phyloP scores from a whole-genome alignment of 495 filamentous ascomycete species.

The Tuber brumale region DNA sequence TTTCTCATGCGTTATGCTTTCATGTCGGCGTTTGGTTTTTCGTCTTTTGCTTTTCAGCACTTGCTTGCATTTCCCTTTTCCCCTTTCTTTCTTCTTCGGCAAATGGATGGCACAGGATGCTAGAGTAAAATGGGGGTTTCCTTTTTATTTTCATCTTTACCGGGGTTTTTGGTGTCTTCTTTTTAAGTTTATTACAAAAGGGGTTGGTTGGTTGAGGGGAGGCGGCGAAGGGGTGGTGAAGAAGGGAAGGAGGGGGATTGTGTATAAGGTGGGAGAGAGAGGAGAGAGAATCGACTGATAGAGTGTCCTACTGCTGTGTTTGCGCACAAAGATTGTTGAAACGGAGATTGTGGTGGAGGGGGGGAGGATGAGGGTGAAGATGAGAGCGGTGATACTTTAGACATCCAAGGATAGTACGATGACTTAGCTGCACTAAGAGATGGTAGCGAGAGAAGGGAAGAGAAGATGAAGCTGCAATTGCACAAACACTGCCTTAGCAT shows the following conservation, averaged over 20 bases:
- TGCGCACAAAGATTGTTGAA: background rate
- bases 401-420: background rate
- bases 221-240: background rate
- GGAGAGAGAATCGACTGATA: background rate
- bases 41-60: background rate
- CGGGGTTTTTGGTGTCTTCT: background rate
- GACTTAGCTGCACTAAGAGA: background rate
- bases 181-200: background rate
- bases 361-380: background rate
- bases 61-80: background rate
- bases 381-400: background rate
- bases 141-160: background rate
- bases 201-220: background rate
- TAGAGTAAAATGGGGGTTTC: background rate
- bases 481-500: background rate
- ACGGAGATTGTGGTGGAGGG: background rate
- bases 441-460: background rate
- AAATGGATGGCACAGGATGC: slow-evolving; percentile 5
- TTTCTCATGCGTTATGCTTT: background rate
- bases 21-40: slow-evolving; percentile 2
- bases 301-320: background rate
- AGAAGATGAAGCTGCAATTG: background rate
- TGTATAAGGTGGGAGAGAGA: background rate
- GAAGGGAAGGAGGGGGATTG: background rate
- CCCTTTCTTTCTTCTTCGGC: background rate